These are phyloP conservation scores for Coniella lustricola DNA, from an alignment of 2,329 filamentous ascomycete species.

Conservation along the genomic window DNA sequence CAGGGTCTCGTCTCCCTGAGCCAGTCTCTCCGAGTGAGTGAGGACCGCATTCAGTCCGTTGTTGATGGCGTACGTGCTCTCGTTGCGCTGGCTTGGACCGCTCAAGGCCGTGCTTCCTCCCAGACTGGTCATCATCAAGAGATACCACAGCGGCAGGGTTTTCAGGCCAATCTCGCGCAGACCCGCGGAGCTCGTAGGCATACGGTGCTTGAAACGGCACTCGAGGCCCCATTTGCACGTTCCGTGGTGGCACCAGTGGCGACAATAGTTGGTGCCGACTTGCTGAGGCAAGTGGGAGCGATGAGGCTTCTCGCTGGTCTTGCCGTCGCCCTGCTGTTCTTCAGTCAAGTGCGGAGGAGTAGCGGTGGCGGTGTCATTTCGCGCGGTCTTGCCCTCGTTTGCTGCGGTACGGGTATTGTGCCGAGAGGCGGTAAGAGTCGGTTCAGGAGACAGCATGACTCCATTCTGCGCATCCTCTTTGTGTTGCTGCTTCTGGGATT, in stretches of 20 bases:
- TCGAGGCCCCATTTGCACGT: conserved; percentile 36
- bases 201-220: conserved; percentile 40
- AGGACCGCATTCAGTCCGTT: too few relatives aligned
- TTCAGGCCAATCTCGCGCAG: conserved; percentile 35
- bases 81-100: too few relatives aligned
- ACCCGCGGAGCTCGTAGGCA: conserved; percentile 36
- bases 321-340: background rate
- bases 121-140: conserved; percentile 4
- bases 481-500: too few relatives aligned
- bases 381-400: too few relatives aligned
- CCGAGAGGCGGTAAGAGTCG: too few relatives aligned
- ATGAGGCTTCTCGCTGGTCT: conserved; percentile 4
- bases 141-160: conserved; percentile 38
- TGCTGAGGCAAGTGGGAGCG: background rate
- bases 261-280: conserved; percentile 27
- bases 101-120: background rate
- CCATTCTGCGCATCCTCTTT: too few relatives aligned
- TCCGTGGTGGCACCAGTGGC: conserved; percentile 42
- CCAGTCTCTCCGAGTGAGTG: too few relatives aligned
- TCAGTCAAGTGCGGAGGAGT: background rate
- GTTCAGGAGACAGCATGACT: too few relatives aligned
- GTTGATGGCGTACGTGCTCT: too few relatives aligned
- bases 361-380: too few relatives aligned
- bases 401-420: too few relatives aligned
- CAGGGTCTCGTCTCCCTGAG: too few relatives aligned